Evolutionary conservation across 192 early-diverging fungal genomes (phyloP), one percentile per base, ranked within the genome.

Genomic region (Podila epicladia): DNA sequence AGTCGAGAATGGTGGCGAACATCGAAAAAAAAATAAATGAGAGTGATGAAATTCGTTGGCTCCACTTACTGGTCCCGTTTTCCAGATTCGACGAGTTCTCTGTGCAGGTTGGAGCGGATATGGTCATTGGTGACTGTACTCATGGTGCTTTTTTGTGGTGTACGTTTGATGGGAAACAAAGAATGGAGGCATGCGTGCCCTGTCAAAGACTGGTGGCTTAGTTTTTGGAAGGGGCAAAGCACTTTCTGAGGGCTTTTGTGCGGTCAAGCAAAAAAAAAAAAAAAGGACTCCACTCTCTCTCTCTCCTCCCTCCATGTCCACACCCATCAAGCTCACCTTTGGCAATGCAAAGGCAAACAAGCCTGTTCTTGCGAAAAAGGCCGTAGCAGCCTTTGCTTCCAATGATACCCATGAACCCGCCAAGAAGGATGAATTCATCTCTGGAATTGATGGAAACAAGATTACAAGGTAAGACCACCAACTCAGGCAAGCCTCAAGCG

Each of bases 371-470:
- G 61, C 67, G 24, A 73, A 51, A 38, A 72, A 65, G 35, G 64
- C 65, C 0, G 33, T 35, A 5, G 29, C 29, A 0, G 77, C 71
- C 17, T 85, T 88, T 66, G 79, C 77, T 41, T 49, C 73, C 58
- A 70, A 86, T 45, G 87, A 85, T 17, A 74, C 80, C 12, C 65
- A 48, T 17, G 83, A 85, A n/a, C 65, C 71, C 12, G 38, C 32
- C 2, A 67, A 69, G 2, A 59, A 73, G 41, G 79, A 77, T 20
- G 86, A 89, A 51, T 66, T 83, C 26, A 75, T 89, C 53, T 45
- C 66, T 48, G 87, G 86, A 15, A 66, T 89, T 12, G 86, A 87
- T 62, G 86, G 77, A 45, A 88, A 88, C 45, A 85, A 74, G 59
- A 69, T 83, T 29, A 67, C 82, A 57, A 80, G 76, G 85, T 88